Conservation (phyloP, 805 yeast genomes). For the Lipomyces anomalus region DNA sequence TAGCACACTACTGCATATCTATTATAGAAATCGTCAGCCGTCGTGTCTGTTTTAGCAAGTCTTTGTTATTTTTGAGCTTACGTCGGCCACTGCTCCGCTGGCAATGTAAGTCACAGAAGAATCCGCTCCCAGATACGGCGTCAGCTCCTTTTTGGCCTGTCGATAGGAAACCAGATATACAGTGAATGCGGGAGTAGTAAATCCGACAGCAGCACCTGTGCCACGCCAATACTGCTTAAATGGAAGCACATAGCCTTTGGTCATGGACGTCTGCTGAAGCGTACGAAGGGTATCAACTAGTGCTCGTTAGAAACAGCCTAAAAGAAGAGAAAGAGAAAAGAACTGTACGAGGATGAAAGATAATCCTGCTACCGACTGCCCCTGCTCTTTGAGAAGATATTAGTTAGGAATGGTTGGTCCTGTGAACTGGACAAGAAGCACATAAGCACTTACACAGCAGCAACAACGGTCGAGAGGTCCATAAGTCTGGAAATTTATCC, state of each 20-base stretch:
- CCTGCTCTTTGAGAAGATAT: slow-evolving; percentile 28
- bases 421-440: not conserved
- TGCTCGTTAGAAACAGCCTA: slow-evolving; percentile 2
- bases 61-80: slow-evolving; percentile 3
- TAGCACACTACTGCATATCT: slow-evolving; percentile 25
- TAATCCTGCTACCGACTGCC: slow-evolving; percentile 35
- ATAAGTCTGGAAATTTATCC: slow-evolving; percentile 22
- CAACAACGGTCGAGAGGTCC: slow-evolving; percentile 36
- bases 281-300: slow-evolving; percentile 40
- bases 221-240: slow-evolving; percentile 39
- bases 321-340: not conserved
- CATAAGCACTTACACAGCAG: slow-evolving; percentile 33
- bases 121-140: slow-evolving; percentile 35
- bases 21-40: not conserved
- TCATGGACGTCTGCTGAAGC: slow-evolving; percentile 38
- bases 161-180: slow-evolving; percentile 39
- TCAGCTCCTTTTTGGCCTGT: slow-evolving; percentile 34
- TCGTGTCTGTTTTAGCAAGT: too few species aligned
- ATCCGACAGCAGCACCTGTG: slow-evolving; percentile 35
- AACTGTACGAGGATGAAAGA: slow-evolving; percentile 37
- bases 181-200: slow-evolving; percentile 41
- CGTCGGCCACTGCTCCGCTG: slow-evolving; percentile 39
- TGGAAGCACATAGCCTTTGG: slow-evolving; percentile 35
- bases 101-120: slow-evolving; percentile 34
- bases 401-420: not conserved